Evolutionary conservation across 2,329 filamentous ascomycete species (phyloP), one percentile per base, ranked within the genome.

Genomic region (Aureobasidium sp.): DNA sequence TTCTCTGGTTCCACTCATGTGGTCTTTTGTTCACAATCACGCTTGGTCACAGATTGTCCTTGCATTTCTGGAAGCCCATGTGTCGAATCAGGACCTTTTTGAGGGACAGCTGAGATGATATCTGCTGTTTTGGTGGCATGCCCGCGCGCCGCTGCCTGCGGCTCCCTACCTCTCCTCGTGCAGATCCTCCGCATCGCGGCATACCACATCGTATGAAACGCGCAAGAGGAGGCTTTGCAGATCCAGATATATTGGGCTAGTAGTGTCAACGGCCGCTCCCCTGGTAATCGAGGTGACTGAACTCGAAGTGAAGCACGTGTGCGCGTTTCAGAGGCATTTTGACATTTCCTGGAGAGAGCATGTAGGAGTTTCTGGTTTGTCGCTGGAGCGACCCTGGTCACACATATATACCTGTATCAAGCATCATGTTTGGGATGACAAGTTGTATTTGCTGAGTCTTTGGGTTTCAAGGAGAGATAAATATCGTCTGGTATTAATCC

Each of bases 131-230:
- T 36, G 37, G 15, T 36, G 26, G 7, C 34, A 39, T 24, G 17
- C 27, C 26, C 41, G n/a, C 39, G 53, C 39, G 13, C n/a, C 15
- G 37, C 52, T 44, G 39, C 39, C 29, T 8, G 51, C 53, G 39
- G 41, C 39, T 57, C n/a, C 26, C 27, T 34, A 10, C 50, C 26
- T 46, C 20, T 36, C 24, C 6, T 27, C 32, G 17, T 46, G 57
- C 36, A 60, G 57, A 60, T 60, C 57, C 57, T 60, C 57, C 57
- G 46, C 57, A 60, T 59, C 32, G 27, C 36, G 57, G 43, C 37
- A 51, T 51, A 60, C 36, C 46, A 48, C 43, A 29, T 44, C 17
- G 39, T 41, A 48, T 51, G 44, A 60, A 60, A 60, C 57, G 46
- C 57, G 57, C 46, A 60, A 50, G 34, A 51, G 24, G 56, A 59